Conservation (phyloP, 768 basidiomycete species). For the Suillus occidentalis region DNA sequence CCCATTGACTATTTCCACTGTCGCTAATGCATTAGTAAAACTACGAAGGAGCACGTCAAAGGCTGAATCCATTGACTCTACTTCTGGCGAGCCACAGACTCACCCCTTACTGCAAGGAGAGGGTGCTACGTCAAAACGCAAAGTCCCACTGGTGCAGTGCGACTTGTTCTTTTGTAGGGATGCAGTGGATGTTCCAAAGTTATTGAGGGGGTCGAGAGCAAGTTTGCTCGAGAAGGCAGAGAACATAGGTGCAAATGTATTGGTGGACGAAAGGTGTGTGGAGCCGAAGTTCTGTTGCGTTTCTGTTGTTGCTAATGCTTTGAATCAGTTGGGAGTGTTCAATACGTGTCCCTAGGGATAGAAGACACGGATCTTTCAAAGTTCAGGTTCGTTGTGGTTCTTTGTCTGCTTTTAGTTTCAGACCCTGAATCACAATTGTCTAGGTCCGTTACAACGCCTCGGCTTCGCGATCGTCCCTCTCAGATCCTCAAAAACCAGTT, state of each 20-base stretch:
- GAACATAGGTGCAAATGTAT: conserved; percentile 52
- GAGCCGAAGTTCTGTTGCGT: neutral
- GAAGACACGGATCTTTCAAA: conserved; percentile 52
- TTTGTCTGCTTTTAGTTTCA: conserved; percentile 1
- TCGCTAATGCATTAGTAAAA: conserved; percentile 57
- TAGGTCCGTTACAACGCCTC: conserved; percentile 66
- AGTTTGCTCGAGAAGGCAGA: conserved; percentile 51
- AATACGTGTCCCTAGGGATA: conserved; percentile 53
- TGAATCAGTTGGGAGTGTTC: conserved; percentile 60
- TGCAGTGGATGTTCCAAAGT: conserved; percentile 58
- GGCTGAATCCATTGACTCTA: conserved; percentile 32
- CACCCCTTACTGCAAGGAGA: conserved; percentile 34
- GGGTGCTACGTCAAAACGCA: conserved; percentile 24
- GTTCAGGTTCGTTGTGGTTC: conserved; percentile 48
- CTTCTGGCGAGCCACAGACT: conserved; percentile 40
- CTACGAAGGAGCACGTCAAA: conserved; percentile 40
- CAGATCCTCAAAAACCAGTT: conserved; percentile 63
- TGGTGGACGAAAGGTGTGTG: conserved; percentile 71
- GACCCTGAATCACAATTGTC: neutral
- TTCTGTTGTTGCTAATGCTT: conserved; percentile 5
- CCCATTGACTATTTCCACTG: conserved; percentile 30
- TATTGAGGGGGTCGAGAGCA: conserved; percentile 56
- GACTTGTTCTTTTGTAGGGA: conserved; percentile 58
- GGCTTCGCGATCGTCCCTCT: conserved; percentile 49
- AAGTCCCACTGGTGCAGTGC: conserved; percentile 34